Base-by-base conservation (phyloP, 441 rosid species). In the Croton setiger region DNA sequence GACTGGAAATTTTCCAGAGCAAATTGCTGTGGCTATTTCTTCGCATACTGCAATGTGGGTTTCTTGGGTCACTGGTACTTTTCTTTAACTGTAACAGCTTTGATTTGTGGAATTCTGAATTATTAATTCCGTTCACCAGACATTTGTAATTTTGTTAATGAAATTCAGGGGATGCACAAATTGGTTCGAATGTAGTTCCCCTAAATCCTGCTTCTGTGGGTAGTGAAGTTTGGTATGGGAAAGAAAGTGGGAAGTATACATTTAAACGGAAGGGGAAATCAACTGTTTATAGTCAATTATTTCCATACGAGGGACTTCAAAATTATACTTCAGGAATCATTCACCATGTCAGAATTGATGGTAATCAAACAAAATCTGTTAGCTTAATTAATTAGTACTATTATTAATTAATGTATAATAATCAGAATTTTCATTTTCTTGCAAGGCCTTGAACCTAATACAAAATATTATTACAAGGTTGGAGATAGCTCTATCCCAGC, bases 61-160 rank as follows among this genome's bases (percentile, higher is more conserved):
- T 67, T 87, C 96, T 69, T 90, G 97, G 98, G 72, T 90, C 76
- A 90, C 97, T 67, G 97, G 97, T 76, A 69, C 51, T 54, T 65
- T n/a, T 60, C 57, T 7, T n/a, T n/a, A n/a, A n/a, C n/a, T n/a
- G n/a, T n/a, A n/a, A n/a, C n/a, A n/a, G n/a, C n/a, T n/a, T 51
- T 27, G 13, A 27, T 15, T 13, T 61, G 60, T n/a, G n/a, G n/a
- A n/a, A n/a, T n/a, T n/a, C n/a, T n/a, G n/a, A n/a, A n/a, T n/a
- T n/a, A n/a, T n/a, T n/a, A n/a, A n/a, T n/a, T n/a, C n/a, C n/a
- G n/a, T n/a, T n/a, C n/a, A n/a, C n/a, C n/a, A n/a, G n/a, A n/a
- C n/a, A n/a, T n/a, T n/a, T n/a, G n/a, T n/a, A n/a, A n/a, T n/a
- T n/a, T n/a, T n/a, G n/a, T n/a, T n/a, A n/a, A n/a, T n/a, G n/a